Evolutionary conservation across 1,284 basidiomycete species (phyloP), one percentile per base, ranked within the genome.

Genomic region (Spongiforma sp.): DNA sequence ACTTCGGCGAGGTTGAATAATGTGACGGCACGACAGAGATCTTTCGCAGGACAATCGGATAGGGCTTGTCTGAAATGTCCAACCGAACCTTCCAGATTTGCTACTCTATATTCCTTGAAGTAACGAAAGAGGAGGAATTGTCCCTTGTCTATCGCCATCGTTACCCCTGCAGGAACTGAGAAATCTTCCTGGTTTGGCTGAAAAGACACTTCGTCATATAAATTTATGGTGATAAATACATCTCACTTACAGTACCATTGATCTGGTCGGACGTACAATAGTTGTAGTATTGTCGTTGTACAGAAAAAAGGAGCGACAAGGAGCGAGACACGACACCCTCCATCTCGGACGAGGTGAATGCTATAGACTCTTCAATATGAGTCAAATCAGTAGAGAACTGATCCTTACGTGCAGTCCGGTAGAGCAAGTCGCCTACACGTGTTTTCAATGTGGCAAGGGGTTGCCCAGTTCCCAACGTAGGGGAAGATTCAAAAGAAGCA

Each of bases 401-500:
- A n/a, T n/a, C n/a, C n/a, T n/a, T n/a, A n/a, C n/a, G n/a, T n/a
- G n/a, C n/a, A n/a, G n/a, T n/a, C 15, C 46, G n/a, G n/a, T 39
- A 12, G 17, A 65, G 39, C 15, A 68, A 50, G 5, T 67, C 61
- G 1, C 53, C 34, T 0, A 68, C 48, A 15, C 11, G 24, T 46
- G 34, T 36, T 21, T 54, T 12, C 7, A 55, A 15, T 24, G 10
- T 36, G 17, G 32, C 43, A 11, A 69, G 59, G 21, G 33, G n/a
- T n/a, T 70, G 57, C 28, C 67, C 67, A 6, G 28, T 43, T 10
- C 67, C 65, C 33, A 68, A 37, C 65, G 65, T 58, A 5, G 57
- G 65, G 8, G 34, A 19, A 33, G 62, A 43, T 33, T 68, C 61
- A 17, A 65, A 68, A 1, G 67, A 69, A 4, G 67, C 68, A 55